Evolutionary conservation across 176 grass and related monocot genomes (phyloP).

Genomic region (Oryza meridionalis): DNA sequence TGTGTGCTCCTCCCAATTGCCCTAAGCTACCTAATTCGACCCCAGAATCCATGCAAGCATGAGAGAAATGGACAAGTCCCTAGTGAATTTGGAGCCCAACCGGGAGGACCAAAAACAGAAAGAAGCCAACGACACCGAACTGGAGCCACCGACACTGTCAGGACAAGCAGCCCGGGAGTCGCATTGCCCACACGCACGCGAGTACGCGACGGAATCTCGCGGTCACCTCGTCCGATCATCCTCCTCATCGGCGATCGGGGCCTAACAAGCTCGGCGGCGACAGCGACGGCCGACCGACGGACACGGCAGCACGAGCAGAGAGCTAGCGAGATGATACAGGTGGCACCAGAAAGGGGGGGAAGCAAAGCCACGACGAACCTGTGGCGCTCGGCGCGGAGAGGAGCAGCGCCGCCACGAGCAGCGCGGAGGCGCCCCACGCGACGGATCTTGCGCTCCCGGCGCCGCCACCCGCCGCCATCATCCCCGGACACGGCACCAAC

Average conservation of each 20-base stretch:
- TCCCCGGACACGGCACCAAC: background rate
- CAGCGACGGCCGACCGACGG: background rate
- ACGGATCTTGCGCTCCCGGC: conserved; percentile 35
- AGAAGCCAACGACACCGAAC: conserved; percentile 30
- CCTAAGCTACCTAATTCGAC: conserved; percentile 1
- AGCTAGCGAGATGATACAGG: background rate
- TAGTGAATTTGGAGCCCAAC: background rate
- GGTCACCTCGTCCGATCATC: background rate
- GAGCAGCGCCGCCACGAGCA: conserved; percentile 50
- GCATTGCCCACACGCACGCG: conserved; percentile 31
- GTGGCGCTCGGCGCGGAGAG: conserved; percentile 54
- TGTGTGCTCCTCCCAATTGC: background rate
- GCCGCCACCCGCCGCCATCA: conserved; percentile 41
- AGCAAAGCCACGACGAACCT: conserved; percentile 38
- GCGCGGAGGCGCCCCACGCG: conserved; percentile 41
- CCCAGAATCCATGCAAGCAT: background rate
- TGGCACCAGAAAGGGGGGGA: no score
- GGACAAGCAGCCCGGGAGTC: background rate
- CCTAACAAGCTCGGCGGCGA: background rate
- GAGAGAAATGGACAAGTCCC: background rate
- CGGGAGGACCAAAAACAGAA: background rate
- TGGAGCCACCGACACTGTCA: conserved; percentile 38
- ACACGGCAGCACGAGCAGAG: background rate
- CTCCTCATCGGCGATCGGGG: conserved; percentile 24
- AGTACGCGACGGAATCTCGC: background rate